A percentile compares a stretch with the other conserved stretches of the same genome.
These are phyloP conservation scores for Pseudocercospora pini-densiflorae DNA, from an alignment of 2,329 filamentous ascomycete genomes.

Conservation along the genomic window DNA sequence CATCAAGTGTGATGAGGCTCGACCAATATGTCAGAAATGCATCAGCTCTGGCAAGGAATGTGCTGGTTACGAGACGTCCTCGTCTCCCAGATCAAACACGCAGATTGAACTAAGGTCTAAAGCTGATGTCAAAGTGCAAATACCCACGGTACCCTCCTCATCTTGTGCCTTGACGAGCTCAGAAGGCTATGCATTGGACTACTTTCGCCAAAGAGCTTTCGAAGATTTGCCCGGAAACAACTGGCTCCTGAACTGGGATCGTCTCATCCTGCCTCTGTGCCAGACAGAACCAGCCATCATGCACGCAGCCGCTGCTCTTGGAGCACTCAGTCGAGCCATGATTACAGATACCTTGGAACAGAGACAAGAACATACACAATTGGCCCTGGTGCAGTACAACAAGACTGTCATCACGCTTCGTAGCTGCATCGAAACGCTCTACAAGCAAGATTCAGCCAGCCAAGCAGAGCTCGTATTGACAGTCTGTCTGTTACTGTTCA, in stretches of 20 bases:
- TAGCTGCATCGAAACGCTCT: constrained; percentile 9
- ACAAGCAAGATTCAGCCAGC: neutral
- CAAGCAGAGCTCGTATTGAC: constrained; percentile 15
- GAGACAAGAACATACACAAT: neutral
- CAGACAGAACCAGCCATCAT: constrained; percentile 9
- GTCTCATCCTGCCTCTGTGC: constrained; percentile 9
- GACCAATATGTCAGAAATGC: constrained; percentile 17
- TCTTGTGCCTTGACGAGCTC: neutral
- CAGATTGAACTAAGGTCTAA: constrained; percentile 1
- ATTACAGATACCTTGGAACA: neutral
- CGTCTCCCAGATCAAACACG: neutral
- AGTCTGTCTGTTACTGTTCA: constrained; percentile 22
- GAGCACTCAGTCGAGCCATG: constrained; percentile 13
- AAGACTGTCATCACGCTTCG: constrained; percentile 10
- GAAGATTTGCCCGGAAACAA: constrained; percentile 8
- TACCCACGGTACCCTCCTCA: neutral
- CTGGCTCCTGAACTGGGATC: constrained; percentile 13
- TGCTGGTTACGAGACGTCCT: constrained; percentile 12
- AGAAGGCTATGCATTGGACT: constrained; percentile 12
- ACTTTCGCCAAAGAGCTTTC: constrained; percentile 10
- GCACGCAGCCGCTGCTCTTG: constrained; percentile 13
- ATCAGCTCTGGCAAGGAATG: constrained; percentile 1
- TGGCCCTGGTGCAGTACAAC: constrained; percentile 16
- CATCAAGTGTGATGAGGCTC: constrained; percentile 20
- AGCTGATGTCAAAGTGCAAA: neutral